phyloP scores from a whole-genome alignment of 208 protist species.

The Porcisia deanei region DNA sequence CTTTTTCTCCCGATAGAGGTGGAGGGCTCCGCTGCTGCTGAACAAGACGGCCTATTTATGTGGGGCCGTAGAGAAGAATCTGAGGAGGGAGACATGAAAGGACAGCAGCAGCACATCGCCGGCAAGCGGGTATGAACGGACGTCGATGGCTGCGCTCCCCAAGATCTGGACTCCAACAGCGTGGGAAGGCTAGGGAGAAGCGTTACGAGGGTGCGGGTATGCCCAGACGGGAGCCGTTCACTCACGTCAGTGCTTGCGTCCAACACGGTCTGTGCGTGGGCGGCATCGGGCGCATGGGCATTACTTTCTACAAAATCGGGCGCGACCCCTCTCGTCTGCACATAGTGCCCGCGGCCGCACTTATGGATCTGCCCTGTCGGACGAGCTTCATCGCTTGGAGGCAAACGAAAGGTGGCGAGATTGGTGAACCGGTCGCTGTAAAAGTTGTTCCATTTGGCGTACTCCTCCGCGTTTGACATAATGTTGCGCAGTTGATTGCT shows the following conservation, averaged over 20 bases:
- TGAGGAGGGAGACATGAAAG: neutral
- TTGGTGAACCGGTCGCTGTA: constrained; percentile 27
- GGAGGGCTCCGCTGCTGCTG: neutral
- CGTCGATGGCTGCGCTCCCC: too few species aligned
- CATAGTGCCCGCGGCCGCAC: constrained; percentile 14
- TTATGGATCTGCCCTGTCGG: neutral
- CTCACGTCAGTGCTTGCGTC: neutral
- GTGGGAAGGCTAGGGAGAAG: constrained; percentile 17
- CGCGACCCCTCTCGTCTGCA: neutral
- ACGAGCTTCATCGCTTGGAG: too few species aligned
- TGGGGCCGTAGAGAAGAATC: neutral
- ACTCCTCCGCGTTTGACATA: constrained; percentile 21
- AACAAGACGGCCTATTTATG: neutral
- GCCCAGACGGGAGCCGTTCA: neutral
- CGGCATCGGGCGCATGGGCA: neutral
- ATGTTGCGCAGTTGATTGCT: constrained; percentile 3
- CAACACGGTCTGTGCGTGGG: neutral
- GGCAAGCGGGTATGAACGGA: neutral
- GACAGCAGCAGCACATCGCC: constrained; percentile 18
- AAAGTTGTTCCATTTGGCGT: constrained; percentile 37
- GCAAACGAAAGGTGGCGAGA: neutral
- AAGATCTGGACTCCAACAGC: neutral
- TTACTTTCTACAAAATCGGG: neutral
- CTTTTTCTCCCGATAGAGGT: neutral
- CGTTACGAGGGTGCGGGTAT: constrained; percentile 17